Percentiles rank a stretch among this genome's conserved stretches.
Conservation (phyloP, 495 filamentous ascomycete genomes). For the Annulohypoxylon bovei region DNA sequence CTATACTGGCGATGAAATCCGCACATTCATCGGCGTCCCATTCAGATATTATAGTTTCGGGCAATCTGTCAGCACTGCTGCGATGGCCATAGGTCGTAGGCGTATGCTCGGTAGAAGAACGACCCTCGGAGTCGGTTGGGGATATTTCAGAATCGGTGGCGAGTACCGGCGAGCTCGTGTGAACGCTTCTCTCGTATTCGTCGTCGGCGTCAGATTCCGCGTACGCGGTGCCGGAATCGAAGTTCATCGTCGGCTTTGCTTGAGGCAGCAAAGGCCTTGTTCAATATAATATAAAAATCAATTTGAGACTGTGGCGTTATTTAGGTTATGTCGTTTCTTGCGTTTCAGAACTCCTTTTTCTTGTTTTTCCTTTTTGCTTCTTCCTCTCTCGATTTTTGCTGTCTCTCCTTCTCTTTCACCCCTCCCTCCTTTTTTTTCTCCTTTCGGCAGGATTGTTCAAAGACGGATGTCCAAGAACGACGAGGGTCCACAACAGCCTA, state of each 20-base stretch:
- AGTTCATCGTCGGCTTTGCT: slow-evolving; percentile 58
- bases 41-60: slow-evolving; percentile 82
- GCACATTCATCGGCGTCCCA: slow-evolving; percentile 92
- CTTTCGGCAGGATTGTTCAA: slow-evolving; percentile 12
- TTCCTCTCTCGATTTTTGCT: not conserved
- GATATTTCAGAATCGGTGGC: slow-evolving; percentile 81
- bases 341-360: slow-evolving; percentile 24
- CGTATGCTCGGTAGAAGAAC: slow-evolving; percentile 82
- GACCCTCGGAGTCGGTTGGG: slow-evolving; percentile 79
- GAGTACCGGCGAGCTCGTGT: slow-evolving; percentile 75
- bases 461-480: slow-evolving; percentile 1
- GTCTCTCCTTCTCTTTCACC: slow-evolving; percentile 6
- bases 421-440: not conserved
- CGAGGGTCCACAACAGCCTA: not conserved
- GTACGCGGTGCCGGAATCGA: slow-evolving; percentile 69
- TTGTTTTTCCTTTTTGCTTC: not conserved
- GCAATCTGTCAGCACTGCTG: slow-evolving; percentile 72
- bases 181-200: slow-evolving; percentile 86
- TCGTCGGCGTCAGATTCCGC: slow-evolving; percentile 93
- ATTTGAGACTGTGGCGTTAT: slow-evolving; percentile 35
- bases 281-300: slow-evolving; percentile 9
- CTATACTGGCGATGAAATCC: slow-evolving; percentile 81
- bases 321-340: slow-evolving; percentile 22
- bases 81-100: slow-evolving; percentile 83
- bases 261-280: not conserved